phyloP scores from a whole-genome alignment of 163 green algal genomes.

The Scenedesmus sp. region DNA sequence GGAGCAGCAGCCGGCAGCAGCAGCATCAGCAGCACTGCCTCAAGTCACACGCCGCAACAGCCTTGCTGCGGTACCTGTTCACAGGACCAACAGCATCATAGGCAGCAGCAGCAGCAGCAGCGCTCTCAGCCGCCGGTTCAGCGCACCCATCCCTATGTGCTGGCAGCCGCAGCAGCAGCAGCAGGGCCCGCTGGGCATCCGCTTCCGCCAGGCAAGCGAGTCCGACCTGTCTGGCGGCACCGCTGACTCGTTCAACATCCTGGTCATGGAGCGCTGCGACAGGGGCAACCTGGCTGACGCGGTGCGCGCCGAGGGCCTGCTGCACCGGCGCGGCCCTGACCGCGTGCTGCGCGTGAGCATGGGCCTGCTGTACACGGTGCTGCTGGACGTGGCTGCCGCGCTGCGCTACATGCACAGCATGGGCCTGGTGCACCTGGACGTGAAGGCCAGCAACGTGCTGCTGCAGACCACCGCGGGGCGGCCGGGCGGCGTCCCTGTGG shows the following conservation, averaged over 20 bases:
- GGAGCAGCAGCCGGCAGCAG: neutral
- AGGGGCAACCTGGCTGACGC: slow-evolving; percentile 6
- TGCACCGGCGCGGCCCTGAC: neutral
- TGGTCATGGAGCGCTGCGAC: slow-evolving; percentile 43
- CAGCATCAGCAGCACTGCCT: neutral
- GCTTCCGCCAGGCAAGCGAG: neutral
- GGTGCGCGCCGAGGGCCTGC: neutral
- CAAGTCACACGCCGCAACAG: neutral
- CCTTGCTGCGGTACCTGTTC: neutral
- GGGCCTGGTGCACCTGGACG: slow-evolving; percentile 72
- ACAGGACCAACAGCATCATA: too few relatives aligned
- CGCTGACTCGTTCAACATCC: slow-evolving; percentile 1
- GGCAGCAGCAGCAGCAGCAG: neutral
- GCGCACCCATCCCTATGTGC: neutral
- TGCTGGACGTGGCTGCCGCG: slow-evolving; percentile 59
- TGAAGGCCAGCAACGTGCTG: slow-evolving; percentile 59
- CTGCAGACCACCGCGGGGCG: slow-evolving; percentile 27
- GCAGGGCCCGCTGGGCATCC: neutral
- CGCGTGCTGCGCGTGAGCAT: neutral
- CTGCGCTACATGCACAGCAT: slow-evolving; percentile 69
- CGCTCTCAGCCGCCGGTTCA: neutral
- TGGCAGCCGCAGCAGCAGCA: neutral
- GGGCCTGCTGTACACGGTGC: neutral
- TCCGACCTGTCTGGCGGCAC: neutral
- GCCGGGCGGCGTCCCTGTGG: neutral